Evolutionary conservation across 1,284 basidiomycete species (phyloP).

Genomic region (Fomitopsis palustris): DNA sequence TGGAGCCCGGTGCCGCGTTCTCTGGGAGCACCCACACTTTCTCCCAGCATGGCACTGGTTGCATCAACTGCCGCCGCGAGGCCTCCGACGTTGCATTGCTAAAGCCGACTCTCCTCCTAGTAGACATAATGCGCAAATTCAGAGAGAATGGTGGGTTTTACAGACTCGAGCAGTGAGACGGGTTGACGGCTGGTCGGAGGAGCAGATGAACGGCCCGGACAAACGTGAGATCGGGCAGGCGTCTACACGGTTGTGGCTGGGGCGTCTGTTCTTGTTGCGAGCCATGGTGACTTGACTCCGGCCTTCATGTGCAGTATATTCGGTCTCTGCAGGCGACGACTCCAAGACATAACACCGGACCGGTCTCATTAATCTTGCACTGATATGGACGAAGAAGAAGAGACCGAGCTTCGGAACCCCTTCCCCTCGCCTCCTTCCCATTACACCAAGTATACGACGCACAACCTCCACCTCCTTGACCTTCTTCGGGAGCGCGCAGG

Average conservation of each 20-base stretch:
- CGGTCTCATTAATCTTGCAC: not conserved
- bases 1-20: conserved; percentile 47
- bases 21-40: conserved; percentile 62
- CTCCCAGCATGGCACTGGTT: conserved; percentile 77
- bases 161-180: no score
- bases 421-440: conserved; percentile 81
- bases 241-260: not conserved
- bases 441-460: conserved; percentile 66
- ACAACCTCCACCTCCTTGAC: conserved; percentile 62
- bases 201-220: not conserved
- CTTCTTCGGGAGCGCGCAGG: conserved; percentile 54
- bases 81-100: conserved; percentile 73
- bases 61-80: conserved; percentile 75
- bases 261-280: not conserved
- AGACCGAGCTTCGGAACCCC: conserved; percentile 73
- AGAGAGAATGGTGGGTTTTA: no score
- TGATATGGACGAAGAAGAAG: conserved; percentile 41
- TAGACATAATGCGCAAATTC: conserved; percentile 56
- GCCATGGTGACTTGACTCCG: no score
- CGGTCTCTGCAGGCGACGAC: no score
- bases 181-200: not conserved
- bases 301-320: no score
- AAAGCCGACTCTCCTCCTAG: conserved; percentile 69
- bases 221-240: not conserved
- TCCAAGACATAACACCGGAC: no score